Conservation (phyloP, 805 yeast genomes). For the Myxozyma kluyveri region DNA sequence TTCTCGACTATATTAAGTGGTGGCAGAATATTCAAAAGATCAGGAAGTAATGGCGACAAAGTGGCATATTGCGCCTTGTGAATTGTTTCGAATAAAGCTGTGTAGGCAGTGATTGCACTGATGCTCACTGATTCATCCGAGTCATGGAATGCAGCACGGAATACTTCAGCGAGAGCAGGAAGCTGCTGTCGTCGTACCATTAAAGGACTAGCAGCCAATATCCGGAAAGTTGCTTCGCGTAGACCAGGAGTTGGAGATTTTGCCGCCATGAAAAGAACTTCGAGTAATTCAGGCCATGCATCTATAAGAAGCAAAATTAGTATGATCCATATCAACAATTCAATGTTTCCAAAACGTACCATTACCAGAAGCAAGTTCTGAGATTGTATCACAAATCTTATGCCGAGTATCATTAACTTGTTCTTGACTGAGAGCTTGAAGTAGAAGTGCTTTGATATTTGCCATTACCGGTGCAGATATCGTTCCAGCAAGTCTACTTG, state of each 20-base stretch:
- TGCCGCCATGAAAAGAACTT: constrained; percentile 68
- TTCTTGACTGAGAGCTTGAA: constrained; percentile 66
- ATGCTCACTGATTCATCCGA: constrained; percentile 77
- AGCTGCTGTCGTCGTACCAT: constrained; percentile 61
- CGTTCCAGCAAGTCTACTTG: constrained; percentile 75
- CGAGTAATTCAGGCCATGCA: constrained; percentile 77
- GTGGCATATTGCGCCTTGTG: constrained; percentile 77
- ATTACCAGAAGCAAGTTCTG: constrained; percentile 60
- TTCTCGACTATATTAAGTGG: constrained; percentile 75
- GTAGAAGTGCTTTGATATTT: constrained; percentile 62
- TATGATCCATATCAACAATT: neutral
- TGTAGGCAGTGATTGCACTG: constrained; percentile 89
- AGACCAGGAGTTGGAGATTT: constrained; percentile 57
- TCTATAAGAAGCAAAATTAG: constrained; percentile 38
- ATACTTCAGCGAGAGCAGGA: constrained; percentile 60
- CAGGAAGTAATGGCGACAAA: constrained; percentile 77
- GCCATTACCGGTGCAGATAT: constrained; percentile 55
- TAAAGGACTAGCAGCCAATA: constrained; percentile 79
- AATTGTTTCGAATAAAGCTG: constrained; percentile 76
- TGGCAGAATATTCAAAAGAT: constrained; percentile 80
- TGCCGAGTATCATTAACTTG: constrained; percentile 80
- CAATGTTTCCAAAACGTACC: constrained; percentile 31
- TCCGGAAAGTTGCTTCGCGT: constrained; percentile 88
- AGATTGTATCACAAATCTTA: constrained; percentile 88
- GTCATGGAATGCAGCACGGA: constrained; percentile 80